A percentile compares a stretch with the other conserved stretches of the same genome.
Conservation (phyloP, 2,329 filamentous ascomycete species). For the Xylogone sp. region DNA sequence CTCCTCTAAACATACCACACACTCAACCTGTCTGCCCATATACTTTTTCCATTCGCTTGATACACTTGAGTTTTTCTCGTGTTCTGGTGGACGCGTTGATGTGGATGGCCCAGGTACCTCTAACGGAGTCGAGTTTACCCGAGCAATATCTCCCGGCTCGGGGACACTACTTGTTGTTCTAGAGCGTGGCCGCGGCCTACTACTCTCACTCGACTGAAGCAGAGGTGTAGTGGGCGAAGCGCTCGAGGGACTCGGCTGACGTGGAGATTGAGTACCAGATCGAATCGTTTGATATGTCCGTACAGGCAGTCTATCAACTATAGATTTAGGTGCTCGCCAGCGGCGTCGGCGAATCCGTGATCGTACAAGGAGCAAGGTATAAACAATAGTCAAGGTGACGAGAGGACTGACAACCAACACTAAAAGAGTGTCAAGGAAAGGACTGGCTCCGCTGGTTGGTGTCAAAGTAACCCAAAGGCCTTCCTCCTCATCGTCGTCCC, state of each 20-base stretch:
- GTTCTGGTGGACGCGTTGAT: constrained; percentile 27
- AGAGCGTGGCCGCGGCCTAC: constrained; percentile 57
- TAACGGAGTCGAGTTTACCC: constrained; percentile 35
- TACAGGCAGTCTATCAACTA: constrained; percentile 91
- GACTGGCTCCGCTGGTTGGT: constrained; percentile 82
- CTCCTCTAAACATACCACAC: constrained; percentile 94
- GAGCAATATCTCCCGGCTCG: constrained; percentile 43
- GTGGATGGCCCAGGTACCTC: constrained; percentile 19
- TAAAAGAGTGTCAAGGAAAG: constrained; percentile 94
- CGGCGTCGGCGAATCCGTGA: constrained; percentile 83
- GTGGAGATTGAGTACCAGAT: constrained; percentile 52
- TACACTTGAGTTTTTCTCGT: constrained; percentile 43
- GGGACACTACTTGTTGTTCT: constrained; percentile 60
- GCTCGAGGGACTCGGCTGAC: constrained; percentile 59
- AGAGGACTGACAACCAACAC: constrained; percentile 94
- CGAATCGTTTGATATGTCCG: constrained; percentile 88
- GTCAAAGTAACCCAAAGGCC: constrained; percentile 97
- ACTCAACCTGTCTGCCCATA: constrained; percentile 73
- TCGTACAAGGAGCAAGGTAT: constrained; percentile 80
- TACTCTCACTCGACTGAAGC: constrained; percentile 54
- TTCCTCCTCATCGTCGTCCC: constrained; percentile 51
- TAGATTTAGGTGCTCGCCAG: constrained; percentile 96
- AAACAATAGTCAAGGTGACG: constrained; percentile 88
- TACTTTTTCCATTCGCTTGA: constrained; percentile 62
- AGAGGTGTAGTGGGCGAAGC: constrained; percentile 77